Percentiles rank a stretch among this genome's conserved stretches.
These are phyloP conservation scores for Pseudotsuga menziesii DNA, from an alignment of 75 land plant genomes.

Conservation along the genomic window DNA sequence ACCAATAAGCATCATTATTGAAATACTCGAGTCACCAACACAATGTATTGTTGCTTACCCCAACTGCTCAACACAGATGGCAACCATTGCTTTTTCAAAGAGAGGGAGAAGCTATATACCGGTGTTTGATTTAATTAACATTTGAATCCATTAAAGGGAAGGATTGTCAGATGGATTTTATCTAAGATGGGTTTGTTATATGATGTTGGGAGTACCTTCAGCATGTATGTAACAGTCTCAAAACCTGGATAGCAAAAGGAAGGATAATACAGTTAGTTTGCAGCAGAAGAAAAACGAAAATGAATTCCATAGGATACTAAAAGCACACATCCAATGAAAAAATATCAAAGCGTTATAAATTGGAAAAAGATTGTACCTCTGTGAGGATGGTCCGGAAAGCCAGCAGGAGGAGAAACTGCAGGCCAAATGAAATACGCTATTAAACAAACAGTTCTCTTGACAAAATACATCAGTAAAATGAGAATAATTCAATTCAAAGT, in stretches of 20 bases:
- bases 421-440: not conserved
- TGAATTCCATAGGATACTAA: not conserved
- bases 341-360: not conserved
- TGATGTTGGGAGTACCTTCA: constrained; percentile 25
- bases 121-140: not conserved
- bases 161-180: not conserved
- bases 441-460: not conserved
- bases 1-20: not conserved
- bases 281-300: not conserved
- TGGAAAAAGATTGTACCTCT: constrained; percentile 30
- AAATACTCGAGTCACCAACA: not conserved
- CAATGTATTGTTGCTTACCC: not conserved
- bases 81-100: not conserved
- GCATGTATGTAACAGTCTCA: constrained; percentile 72
- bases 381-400: constrained; percentile 74
- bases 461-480: not conserved
- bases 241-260: constrained; percentile 34
- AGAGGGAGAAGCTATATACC: not conserved
- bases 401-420: constrained; percentile 57
- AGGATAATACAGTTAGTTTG: not conserved
- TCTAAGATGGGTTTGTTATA: not conserved
- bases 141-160: not conserved
- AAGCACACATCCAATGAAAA: not conserved
- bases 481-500: too few species aligned
- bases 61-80: not conserved